Evolutionary conservation across 106 monocot genomes (phyloP).

Genomic region (Xerophyta viscosa): DNA sequence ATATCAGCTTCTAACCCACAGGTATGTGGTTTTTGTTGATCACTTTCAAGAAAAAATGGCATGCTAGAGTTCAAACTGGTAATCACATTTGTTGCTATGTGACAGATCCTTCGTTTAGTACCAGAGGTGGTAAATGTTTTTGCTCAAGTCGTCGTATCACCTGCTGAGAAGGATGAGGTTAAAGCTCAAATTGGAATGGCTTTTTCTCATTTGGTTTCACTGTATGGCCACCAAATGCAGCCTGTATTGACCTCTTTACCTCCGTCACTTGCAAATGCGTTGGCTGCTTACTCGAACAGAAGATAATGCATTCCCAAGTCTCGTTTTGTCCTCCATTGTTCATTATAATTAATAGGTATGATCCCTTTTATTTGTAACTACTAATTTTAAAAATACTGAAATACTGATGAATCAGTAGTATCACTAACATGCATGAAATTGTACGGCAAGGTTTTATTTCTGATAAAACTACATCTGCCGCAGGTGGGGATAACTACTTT

Average conservation of each 20-base stretch:
- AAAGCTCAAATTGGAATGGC: slow-evolving; percentile 66
- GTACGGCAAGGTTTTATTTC: too few species aligned
- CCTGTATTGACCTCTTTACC: slow-evolving; percentile 58
- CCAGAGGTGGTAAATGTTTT: slow-evolving; percentile 74
- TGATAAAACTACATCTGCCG: too few species aligned
- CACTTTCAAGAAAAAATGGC: neutral
- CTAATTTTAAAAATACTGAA: too few species aligned
- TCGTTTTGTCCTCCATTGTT: too few species aligned
- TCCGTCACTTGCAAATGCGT: slow-evolving; percentile 67
- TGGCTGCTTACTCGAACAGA: slow-evolving; percentile 52
- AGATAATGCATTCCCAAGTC: too few species aligned
- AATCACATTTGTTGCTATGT: slow-evolving; percentile 1
- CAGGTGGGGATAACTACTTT: too few species aligned
- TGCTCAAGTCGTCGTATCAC: slow-evolving; percentile 63
- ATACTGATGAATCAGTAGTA: too few species aligned
- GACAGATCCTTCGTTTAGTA: slow-evolving; percentile 75
- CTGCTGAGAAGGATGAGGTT: slow-evolving; percentile 60
- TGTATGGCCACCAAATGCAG: slow-evolving; percentile 91
- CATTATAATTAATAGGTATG: too few species aligned
- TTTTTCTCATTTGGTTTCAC: slow-evolving; percentile 68
- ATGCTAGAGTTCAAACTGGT: neutral
- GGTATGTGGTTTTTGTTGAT: slow-evolving; percentile 18
- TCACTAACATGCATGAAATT: too few species aligned
- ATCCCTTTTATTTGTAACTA: too few species aligned
- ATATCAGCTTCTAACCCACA: slow-evolving; percentile 67